Evolutionary conservation across 23 red algal species (phyloP), one percentile per base, ranked within the genome.

Genomic region (Gracilaria caudata): DNA sequence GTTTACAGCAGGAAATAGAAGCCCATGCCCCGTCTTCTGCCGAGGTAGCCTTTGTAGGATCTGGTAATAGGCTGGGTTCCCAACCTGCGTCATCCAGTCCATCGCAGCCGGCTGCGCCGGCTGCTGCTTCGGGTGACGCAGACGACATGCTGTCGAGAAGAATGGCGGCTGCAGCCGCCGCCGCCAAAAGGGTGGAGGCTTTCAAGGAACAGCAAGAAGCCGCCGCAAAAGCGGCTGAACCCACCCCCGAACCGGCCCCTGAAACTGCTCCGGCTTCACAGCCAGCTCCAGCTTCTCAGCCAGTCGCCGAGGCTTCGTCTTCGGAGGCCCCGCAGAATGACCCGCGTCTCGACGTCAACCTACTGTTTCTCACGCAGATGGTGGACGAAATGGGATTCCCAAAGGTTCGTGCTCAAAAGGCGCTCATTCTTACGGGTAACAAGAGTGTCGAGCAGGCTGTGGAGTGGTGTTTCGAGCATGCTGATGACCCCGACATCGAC

Each of bases 391-490:
- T 98, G 96, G 96, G 96, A 8, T 98, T 98, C 54, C 96, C 96
- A 29, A 74, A 85, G 45, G 57, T 90, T 30, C 73, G 96, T 40
- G 96, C 96, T 7, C 77, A 88, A 56, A 91, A 93, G 58, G 96
- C 96, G 0, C 77, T 94, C 37, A 82, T 94, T 39, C 77, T 87
- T 28, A 98, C 92, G 14, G 84, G 82, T 56, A 92, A 87, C 26
- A 86, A 94, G 70, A 90, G 89, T 59, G 64, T 93, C 11, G 92
- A 94, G 37, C 47, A 73, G 17, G 96, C 92, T 16, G 81, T 94
- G 68, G 93, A 98, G 35, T 98, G 96, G 96, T 80, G 93, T 80
- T 98, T 98, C 68, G 84, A 88, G 46, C 96, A 98, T 66, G 82
- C 79, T 37, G 96, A 98, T 47, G 96, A 98, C 51, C 49, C 88